Conservation (phyloP, 2,329 filamentous ascomycete genomes). For the Colletotrichum sp. region DNA sequence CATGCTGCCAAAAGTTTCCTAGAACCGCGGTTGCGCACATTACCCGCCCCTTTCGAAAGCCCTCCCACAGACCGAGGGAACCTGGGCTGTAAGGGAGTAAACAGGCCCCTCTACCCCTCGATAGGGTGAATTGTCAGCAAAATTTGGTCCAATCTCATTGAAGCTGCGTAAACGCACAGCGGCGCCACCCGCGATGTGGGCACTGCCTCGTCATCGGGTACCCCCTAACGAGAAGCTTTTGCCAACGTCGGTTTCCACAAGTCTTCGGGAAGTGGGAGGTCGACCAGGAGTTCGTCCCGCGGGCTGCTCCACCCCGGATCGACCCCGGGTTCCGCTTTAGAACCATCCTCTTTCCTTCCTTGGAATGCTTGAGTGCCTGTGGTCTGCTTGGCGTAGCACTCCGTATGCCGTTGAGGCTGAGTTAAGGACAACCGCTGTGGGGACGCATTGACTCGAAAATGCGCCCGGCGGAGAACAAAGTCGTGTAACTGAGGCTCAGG, state of each 20-base stretch:
- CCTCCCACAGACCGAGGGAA: slow-evolving; percentile 11
- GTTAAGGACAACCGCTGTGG: not conserved
- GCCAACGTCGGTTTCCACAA: not conserved
- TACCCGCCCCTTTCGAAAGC: not conserved
- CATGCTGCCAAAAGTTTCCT: not conserved
- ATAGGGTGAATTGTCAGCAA: not conserved
- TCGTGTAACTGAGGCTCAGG: slow-evolving; percentile 10
- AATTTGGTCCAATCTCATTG: slow-evolving; percentile 1
- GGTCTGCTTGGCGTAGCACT: not conserved
- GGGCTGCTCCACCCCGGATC: not conserved
- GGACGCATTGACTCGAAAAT: not conserved
- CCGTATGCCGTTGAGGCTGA: not conserved
- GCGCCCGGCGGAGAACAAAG: not conserved
- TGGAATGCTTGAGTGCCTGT: not conserved
- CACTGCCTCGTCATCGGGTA: slow-evolving; percentile 3
- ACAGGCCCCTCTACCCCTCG: not conserved
- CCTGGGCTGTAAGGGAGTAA: not conserved
- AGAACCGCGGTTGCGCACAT: not conserved
- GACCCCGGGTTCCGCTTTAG: not conserved
- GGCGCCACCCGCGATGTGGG: slow-evolving; percentile 3
- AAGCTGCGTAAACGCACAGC: slow-evolving; percentile 8
- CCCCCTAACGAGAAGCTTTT: not conserved
- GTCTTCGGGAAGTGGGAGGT: slow-evolving; percentile 1
- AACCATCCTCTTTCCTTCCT: not conserved
- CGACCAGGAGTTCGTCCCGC: not conserved